Percentiles rank a stretch among this genome's conserved stretches.
phyloP scores from a whole-genome alignment of 192 early-diverging fungal genomes.

The Spizellomyces sp. region DNA sequence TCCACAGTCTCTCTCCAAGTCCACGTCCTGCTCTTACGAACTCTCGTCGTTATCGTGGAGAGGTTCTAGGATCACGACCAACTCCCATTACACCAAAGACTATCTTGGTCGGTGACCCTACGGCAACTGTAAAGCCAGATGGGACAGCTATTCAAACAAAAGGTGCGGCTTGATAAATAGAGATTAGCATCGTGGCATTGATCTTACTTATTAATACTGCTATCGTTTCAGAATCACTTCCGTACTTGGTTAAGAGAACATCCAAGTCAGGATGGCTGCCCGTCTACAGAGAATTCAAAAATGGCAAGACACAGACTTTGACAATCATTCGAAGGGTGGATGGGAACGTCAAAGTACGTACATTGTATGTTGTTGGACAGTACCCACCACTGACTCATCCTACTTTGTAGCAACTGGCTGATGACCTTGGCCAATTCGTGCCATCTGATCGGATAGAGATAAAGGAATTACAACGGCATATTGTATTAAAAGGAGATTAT shows the following conservation, averaged over 20 bases:
- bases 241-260: conserved; percentile 32
- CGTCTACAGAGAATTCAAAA: conserved; percentile 27
- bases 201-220: neutral
- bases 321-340: conserved; percentile 38
- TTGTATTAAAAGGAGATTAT: conserved; percentile 41
- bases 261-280: conserved; percentile 29
- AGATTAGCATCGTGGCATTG: neutral
- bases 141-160: neutral
- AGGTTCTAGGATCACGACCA: conserved; percentile 21
- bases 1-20: neutral
- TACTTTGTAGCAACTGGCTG: conserved; percentile 28
- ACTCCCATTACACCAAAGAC: conserved; percentile 21
- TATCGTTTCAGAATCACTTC: conserved; percentile 14
- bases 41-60: conserved; percentile 19
- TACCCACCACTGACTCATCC: neutral
- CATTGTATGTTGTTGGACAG: neutral
- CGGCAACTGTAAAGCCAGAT: neutral
- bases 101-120: conserved; percentile 16
- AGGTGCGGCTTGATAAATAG: neutral
- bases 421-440: conserved; percentile 30
- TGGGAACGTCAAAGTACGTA: conserved; percentile 29
- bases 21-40: neutral
- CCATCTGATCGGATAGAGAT: conserved; percentile 28
- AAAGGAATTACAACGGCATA: conserved; percentile 12
- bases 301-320: conserved; percentile 22